Base-by-base conservation (phyloP, 179 eudicot species). In the Beta lomatogona region DNA sequence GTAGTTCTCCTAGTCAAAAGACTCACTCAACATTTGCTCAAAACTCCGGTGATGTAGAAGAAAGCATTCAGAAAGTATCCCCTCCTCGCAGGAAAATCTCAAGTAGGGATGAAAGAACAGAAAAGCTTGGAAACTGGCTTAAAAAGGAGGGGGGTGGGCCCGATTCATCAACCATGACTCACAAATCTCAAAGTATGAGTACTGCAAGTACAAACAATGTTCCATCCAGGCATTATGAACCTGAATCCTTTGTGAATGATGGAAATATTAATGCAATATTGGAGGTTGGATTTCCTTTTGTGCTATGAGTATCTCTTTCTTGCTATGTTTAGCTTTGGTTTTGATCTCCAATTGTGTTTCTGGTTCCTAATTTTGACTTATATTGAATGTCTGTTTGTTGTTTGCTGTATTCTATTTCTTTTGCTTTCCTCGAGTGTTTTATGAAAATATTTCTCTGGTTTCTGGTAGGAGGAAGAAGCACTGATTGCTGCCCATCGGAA, bases 401-500 rank as follows among this genome's bases (percentile, higher is more conserved):
- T 14, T 77, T 66, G 48, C 15, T 77, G 21, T 59, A 44, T 44
- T 36, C 6, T 67, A 58, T 77, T 6, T 78, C 9, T 50, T 31
- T 71, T 44, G 52, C 45, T 58, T 68, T 21, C 36, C 66, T 55
- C 18, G 21, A 57, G 19, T 31, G 44, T 73, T 68, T 22, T 28
- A 50, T 46, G 3, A 59, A 44, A 50, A 68, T 60, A 25, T 75
- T 10, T 74, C 36, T 12, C 28, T 58, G 70, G 70, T 63, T 36
- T 73, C 71, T 88, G 86, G 50, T 78, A 97, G 99, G 99, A 97
- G 87, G 98, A 97, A 89, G 98, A 90, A 84, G 99, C 98, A 12
- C 85, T 97, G 50, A 90, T 94, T 78, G 89, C 97, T 81, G 99
- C 99, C 55, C 99, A 97, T 82, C 90, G 99, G 81, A 97, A 97